Conservation (phyloP, 371 early-diverging fungal genomes). For the Mucor plumbeus region DNA sequence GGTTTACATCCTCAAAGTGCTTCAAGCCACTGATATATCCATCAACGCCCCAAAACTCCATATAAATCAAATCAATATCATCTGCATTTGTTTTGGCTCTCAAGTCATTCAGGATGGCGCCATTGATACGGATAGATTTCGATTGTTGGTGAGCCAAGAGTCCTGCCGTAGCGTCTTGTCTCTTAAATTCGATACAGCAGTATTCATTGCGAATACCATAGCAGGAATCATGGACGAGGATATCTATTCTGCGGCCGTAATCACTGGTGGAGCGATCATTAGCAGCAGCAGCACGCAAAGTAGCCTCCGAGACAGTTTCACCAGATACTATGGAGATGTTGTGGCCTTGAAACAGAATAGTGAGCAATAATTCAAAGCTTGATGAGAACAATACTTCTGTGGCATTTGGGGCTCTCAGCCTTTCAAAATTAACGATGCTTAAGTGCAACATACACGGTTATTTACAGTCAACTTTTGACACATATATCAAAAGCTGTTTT, state of each 20-base stretch:
- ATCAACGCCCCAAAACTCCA: slow-evolving; percentile 24
- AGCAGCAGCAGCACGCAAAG: slow-evolving; percentile 21
- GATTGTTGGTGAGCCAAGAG: slow-evolving; percentile 25
- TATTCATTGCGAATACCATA: slow-evolving; percentile 23
- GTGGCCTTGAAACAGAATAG: slow-evolving; percentile 20
- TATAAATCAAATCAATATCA: slow-evolving; percentile 26
- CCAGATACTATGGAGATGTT: slow-evolving; percentile 24
- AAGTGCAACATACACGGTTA: slow-evolving; percentile 17
- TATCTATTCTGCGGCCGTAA: slow-evolving; percentile 24
- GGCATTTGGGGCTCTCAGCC: neutral
- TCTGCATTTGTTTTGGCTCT: slow-evolving; percentile 23
- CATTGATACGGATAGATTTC: slow-evolving; percentile 28
- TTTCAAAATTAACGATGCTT: slow-evolving; percentile 21
- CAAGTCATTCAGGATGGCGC: slow-evolving; percentile 20
- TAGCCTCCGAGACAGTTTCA: slow-evolving; percentile 21
- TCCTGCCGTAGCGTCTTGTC: slow-evolving; percentile 16
- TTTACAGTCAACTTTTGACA: slow-evolving; percentile 14
- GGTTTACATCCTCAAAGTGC: too few relatives aligned
- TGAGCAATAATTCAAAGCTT: slow-evolving; percentile 19
- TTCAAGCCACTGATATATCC: slow-evolving; percentile 9
- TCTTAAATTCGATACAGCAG: slow-evolving; percentile 22
- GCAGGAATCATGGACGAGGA: slow-evolving; percentile 19
- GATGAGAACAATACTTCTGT: slow-evolving; percentile 13
- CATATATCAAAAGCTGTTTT: slow-evolving; percentile 6
- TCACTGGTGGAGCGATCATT: slow-evolving; percentile 21